These are phyloP conservation scores for Tylopilus felleus DNA, from an alignment of 768 basidiomycete species.

Conservation along the genomic window DNA sequence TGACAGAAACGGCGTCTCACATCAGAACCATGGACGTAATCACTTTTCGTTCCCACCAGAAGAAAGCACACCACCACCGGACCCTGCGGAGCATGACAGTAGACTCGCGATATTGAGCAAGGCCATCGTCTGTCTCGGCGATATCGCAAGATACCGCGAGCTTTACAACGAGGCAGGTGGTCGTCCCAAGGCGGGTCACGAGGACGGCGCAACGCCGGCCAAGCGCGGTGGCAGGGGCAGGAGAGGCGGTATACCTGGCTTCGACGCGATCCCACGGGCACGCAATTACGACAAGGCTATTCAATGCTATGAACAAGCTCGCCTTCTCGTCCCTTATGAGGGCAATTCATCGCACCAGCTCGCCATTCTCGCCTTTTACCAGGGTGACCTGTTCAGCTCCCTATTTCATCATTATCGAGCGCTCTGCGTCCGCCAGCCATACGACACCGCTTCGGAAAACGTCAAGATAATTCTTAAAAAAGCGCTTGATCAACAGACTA, in stretches of 20 bases:
- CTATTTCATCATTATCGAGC: conserved; percentile 89
- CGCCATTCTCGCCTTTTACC: conserved; percentile 86
- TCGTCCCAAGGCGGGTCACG: conserved; percentile 63
- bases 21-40: conserved; percentile 44
- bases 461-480: conserved; percentile 68
- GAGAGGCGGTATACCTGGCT: conserved; percentile 43
- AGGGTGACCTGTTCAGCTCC: conserved; percentile 76
- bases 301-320: conserved; percentile 83
- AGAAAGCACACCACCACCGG: conserved; percentile 41
- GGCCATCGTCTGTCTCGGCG: conserved; percentile 87
- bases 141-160: conserved; percentile 91
- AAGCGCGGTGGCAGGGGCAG: conserved; percentile 44
- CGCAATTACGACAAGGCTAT: conserved; percentile 73
- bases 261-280: conserved; percentile 50
- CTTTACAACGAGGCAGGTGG: conserved; percentile 76
- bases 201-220: conserved; percentile 43
- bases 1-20: conserved; percentile 19
- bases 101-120: conserved; percentile 81
- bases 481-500: conserved; percentile 57
- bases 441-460: conserved; percentile 86
- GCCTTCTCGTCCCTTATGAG: conserved; percentile 76
- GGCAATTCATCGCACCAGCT: conserved; percentile 97
- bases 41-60: conserved; percentile 65
- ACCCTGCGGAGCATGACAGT: conserved; percentile 40
- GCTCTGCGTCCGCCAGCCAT: conserved; percentile 80